phyloP scores from a whole-genome alignment of 1,284 basidiomycete genomes.

The Earliella scabrosa region DNA sequence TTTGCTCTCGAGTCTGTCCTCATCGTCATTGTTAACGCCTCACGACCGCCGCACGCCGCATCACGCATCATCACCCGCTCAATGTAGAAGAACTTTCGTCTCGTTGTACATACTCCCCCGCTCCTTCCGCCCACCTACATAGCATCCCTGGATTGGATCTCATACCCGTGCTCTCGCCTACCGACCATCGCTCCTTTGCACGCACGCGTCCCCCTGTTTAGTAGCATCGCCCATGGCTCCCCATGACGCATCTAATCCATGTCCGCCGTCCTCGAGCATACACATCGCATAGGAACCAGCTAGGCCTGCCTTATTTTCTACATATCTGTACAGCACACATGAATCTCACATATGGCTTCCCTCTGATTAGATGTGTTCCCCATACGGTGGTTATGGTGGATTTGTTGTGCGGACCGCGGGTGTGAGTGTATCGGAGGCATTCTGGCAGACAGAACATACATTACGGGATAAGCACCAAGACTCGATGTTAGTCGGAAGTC shows the following conservation, averaged over 20 bases:
- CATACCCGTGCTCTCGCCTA: constrained; percentile 19
- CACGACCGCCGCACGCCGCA: constrained; percentile 7
- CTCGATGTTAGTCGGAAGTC: no score
- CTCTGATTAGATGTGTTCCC: no score
- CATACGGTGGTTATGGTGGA: no score
- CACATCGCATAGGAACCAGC: constrained; percentile 25
- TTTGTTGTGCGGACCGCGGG: no score
- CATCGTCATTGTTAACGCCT: constrained; percentile 16
- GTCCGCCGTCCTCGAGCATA: constrained; percentile 26
- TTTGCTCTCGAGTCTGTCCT: constrained; percentile 15
- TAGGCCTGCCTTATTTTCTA: constrained; percentile 22
- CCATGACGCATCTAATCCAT: constrained; percentile 28
- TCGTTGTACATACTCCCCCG: neutral
- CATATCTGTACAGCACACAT: constrained; percentile 23
- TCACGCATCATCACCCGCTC: constrained; percentile 3
- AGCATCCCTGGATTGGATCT: constrained; percentile 17
- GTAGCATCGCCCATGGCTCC: constrained; percentile 19
- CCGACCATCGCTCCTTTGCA: constrained; percentile 3
- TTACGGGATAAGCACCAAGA: no score
- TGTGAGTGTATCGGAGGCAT: no score
- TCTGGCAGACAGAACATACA: no score
- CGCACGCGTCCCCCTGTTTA: constrained; percentile 10
- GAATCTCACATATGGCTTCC: no score
- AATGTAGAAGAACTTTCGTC: constrained; percentile 17
- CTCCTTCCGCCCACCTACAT: neutral